Evolutionary conservation across 1,284 basidiomycete species (phyloP).

Genomic region (Boletus smithii): DNA sequence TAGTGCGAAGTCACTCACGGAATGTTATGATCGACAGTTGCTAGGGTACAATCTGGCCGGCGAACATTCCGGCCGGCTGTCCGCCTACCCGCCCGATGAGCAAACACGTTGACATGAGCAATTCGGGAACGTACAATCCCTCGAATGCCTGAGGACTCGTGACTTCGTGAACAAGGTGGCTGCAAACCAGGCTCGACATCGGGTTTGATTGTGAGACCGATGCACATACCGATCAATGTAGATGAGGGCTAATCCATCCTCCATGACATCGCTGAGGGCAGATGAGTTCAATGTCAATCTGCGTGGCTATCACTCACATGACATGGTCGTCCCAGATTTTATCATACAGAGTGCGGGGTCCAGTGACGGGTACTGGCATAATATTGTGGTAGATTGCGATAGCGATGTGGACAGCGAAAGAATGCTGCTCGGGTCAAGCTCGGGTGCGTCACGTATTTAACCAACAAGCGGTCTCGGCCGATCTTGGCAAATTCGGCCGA

Average conservation of each 20-base stretch:
- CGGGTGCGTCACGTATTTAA: slow-evolving; percentile 4
- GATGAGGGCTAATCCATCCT: slow-evolving; percentile 83
- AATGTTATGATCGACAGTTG: slow-evolving; percentile 94
- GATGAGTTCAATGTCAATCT: slow-evolving; percentile 16
- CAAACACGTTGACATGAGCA: slow-evolving; percentile 2
- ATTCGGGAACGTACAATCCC: slow-evolving; percentile 62
- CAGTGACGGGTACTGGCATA: slow-evolving; percentile 54
- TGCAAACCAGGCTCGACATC: slow-evolving; percentile 31
- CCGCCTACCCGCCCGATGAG: slow-evolving; percentile 46
- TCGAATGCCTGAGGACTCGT: slow-evolving; percentile 97
- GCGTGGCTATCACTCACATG: slow-evolving; percentile 53
- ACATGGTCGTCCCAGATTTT: slow-evolving; percentile 97
- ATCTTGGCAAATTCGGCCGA: slow-evolving; percentile 25
- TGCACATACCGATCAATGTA: slow-evolving; percentile 83
- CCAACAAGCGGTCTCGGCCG: slow-evolving; percentile 17
- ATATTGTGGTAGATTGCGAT: slow-evolving; percentile 24
- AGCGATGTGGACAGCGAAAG: slow-evolving; percentile 1
- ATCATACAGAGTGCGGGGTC: slow-evolving; percentile 87
- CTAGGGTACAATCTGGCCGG: slow-evolving; percentile 90
- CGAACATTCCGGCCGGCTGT: slow-evolving; percentile 81
- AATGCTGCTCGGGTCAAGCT: background rate
- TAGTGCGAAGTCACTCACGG: slow-evolving; percentile 62
- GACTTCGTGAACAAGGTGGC: slow-evolving; percentile 94
- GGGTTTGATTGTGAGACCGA: background rate
- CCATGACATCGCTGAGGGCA: slow-evolving; percentile 59